Base-by-base conservation (phyloP, 108 stramenopile genomes). In the Cyclotella baltica region DNA sequence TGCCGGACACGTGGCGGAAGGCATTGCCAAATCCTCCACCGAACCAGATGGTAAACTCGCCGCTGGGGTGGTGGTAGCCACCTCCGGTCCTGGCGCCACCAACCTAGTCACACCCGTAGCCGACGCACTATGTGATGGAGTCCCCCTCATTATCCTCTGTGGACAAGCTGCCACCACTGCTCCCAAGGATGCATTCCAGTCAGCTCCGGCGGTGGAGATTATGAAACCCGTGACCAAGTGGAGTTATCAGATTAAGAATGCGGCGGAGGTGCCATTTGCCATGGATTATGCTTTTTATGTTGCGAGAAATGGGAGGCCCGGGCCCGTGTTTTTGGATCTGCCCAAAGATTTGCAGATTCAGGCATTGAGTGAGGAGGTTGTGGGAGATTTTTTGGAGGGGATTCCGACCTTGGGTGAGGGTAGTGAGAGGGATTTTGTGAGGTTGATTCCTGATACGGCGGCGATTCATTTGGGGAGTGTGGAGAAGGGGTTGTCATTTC, bases 301-400 rank as follows among this genome's bases (percentile, higher is more conserved):
- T 28, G 93, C 96, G 20, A 73, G 88, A 36, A 86, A 93, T 70
- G 96, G 96, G n/a, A 76, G 96, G n/a, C 96, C 96, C 4, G 96
- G 96, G 27, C 96, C 96, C 8, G 96, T 97, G 23, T 94, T 95
- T 77, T 72, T 97, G 23, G 96, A 97, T 71, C 77, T 97, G 68
- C 96, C 96, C 57, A 97, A 97, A 87, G 96, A 97, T 88, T 86
- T 97, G 83, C 94, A 93, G 62, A 93, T 90, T 67, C 94, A 95
- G 87, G 79, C 90, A 63, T 70, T 95, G 30, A 85, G 74, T 20
- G 76, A 83, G 9, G 88, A 90, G 11, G 43, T 92, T 43, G 90
- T 95, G 57, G 73, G 87, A 3, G 47, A 61, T 1, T 95, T 92
- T 72, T 82, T 90, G 46, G 86, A 87, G 19, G 81, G 82, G 19